Base-by-base conservation (phyloP, 441 rosid species). In the Erysimum pusillum region DNA sequence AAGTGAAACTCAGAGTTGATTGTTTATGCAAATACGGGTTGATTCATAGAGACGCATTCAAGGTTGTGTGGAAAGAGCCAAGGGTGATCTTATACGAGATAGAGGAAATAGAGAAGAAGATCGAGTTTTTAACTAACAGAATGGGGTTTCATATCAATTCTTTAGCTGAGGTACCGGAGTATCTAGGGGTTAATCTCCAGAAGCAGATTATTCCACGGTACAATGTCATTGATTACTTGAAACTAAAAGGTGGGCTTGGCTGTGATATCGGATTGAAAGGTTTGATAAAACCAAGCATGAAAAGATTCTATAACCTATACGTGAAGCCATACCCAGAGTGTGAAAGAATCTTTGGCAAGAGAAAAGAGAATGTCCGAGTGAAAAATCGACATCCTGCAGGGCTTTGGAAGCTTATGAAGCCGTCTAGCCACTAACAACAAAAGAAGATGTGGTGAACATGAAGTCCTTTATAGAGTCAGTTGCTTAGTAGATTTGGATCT, bases 261-360 rank as follows among this genome's bases (percentile, higher is more conserved):
- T 85, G 76, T 75, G 88, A 88, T 69, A 76, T 91, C 14, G 85
- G 85, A 45, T 86, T 93, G 85, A 85, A 81, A 76, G 87, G 77
- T 70, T 82, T 93, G 86, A 85, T 90, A 10, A 90, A 83, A 82
- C 86, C 84, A 39, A 93, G 93, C 39, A 87, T 83, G 88, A 89
- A 80, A 22, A 90, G 88, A 67, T 91, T 93, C 75, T 88, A 91
- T 62, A 93, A 91, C 76, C 44, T 87, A 6, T 89, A 88, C 67
- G 95, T 91, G 63, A 93, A 89, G 85, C 98, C 98, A 22, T 91
- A 89, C 74, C 93, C 95, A 8, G 98, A 86, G 64, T 93, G 98
- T 6, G 88, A 85, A 66, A 89, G 84, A 79, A 81, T 93, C 69
- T 90, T 77, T 28, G 89, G 86, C 13, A 88, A 91, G 79, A 82